Conservation (phyloP, 176 grass and related monocot species). For the Phoenix roebelenii region DNA sequence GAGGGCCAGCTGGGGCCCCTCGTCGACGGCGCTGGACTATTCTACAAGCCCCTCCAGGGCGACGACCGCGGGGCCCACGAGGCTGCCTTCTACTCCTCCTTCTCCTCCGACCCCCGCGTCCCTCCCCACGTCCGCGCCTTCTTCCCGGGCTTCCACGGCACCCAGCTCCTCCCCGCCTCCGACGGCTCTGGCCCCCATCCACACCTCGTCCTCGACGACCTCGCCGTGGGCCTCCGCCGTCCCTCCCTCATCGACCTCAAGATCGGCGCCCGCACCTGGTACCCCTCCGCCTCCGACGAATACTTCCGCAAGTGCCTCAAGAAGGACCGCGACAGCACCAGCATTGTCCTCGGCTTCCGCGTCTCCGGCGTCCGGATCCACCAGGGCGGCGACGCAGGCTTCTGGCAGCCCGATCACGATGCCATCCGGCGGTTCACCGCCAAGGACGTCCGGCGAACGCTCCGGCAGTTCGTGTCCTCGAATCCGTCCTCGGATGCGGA, state of each 20-base stretch:
- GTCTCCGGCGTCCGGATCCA: slow-evolving; percentile 49
- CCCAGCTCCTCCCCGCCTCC: slow-evolving; percentile 28
- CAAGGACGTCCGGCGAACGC: slow-evolving; percentile 37
- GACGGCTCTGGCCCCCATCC: slow-evolving; percentile 29
- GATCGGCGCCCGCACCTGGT: slow-evolving; percentile 76
- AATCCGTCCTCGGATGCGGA: slow-evolving; percentile 11
- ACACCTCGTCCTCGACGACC: slow-evolving; percentile 62
- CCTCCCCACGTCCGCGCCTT: slow-evolving; percentile 35
- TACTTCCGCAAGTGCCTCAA: slow-evolving; percentile 62
- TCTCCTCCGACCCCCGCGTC: slow-evolving; percentile 32
- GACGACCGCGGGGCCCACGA: slow-evolving; percentile 47
- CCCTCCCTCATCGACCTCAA: slow-evolving; percentile 77
- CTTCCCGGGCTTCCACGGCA: slow-evolving; percentile 70
- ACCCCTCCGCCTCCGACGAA: slow-evolving; percentile 28
- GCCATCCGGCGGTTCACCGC: slow-evolving; percentile 33
- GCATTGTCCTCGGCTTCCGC: slow-evolving; percentile 51
- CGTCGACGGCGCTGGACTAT: slow-evolving; percentile 45
- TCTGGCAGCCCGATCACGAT: slow-evolving; percentile 38
- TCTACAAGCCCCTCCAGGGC: slow-evolving; percentile 70
- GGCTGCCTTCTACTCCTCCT: slow-evolving; percentile 57
- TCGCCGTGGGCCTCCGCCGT: slow-evolving; percentile 31
- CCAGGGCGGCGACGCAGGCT: neutral
- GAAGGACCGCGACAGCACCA: slow-evolving; percentile 62
- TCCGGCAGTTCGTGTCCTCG: slow-evolving; percentile 56
- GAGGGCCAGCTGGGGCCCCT: slow-evolving; percentile 38